These are phyloP conservation scores for Huntiella bhutanensis DNA, from an alignment of 2,329 filamentous ascomycete genomes.

Conservation along the genomic window DNA sequence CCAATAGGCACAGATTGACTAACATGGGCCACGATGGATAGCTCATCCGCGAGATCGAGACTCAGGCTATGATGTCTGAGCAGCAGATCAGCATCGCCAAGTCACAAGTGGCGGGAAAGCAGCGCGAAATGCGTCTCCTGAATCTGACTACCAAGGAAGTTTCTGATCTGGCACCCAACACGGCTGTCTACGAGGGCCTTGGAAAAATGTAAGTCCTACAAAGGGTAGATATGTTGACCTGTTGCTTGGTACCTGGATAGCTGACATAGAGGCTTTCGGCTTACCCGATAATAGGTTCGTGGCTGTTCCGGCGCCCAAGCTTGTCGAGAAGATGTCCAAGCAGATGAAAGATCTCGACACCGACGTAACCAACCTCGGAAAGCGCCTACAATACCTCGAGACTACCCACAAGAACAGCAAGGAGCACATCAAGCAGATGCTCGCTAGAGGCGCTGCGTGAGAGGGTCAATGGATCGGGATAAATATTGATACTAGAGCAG, in stretches of 20 bases:
- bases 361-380: constrained; percentile 64
- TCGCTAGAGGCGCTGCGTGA: constrained; percentile 25
- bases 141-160: constrained; percentile 77
- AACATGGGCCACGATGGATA: constrained; percentile 20
- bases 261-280: neutral
- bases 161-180: constrained; percentile 51
- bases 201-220: constrained; percentile 67
- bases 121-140: constrained; percentile 72
- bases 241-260: constrained; percentile 4
- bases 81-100: constrained; percentile 81
- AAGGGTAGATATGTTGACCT: constrained; percentile 1
- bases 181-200: constrained; percentile 80
- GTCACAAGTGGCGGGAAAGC: constrained; percentile 66
- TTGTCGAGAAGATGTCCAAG: constrained; percentile 55
- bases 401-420: constrained; percentile 90
- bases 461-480: neutral
- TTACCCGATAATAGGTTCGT: constrained; percentile 51
- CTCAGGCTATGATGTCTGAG: constrained; percentile 69
- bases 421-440: constrained; percentile 76
- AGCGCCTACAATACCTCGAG: constrained; percentile 83
- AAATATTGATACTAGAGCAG: neutral
- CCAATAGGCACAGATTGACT: neutral
- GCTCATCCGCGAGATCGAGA: constrained; percentile 87
- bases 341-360: constrained; percentile 59
- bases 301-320: constrained; percentile 48